Conservation (phyloP, 441 rosid species). For the Dalechampia spathulata region DNA sequence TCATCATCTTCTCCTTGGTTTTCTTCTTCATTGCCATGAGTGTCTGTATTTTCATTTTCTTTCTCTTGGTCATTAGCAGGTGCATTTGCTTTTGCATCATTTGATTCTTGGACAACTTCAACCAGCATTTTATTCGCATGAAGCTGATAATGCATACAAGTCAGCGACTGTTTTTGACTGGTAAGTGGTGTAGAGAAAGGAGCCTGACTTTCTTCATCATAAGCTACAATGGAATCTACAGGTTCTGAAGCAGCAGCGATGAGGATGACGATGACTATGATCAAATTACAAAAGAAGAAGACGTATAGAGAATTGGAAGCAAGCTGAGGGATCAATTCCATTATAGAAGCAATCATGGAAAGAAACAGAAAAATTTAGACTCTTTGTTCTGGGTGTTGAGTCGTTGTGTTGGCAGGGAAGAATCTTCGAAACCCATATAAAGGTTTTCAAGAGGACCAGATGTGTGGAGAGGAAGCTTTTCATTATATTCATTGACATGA, state of each 20-base stretch:
- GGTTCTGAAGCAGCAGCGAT: conserved; percentile 42
- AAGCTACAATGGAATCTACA: background rate
- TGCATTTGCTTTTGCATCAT: background rate
- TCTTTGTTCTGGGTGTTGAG: background rate
- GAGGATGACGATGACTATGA: conserved; percentile 46
- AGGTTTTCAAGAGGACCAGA: background rate
- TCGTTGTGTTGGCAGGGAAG: background rate
- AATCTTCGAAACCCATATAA: background rate
- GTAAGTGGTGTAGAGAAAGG: conserved; percentile 1
- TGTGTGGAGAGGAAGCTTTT: conserved; percentile 1
- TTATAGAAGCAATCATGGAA: conserved; percentile 2
- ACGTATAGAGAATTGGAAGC: conserved; percentile 44
- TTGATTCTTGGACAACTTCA: background rate
- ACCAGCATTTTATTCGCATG: background rate
- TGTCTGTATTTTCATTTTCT: background rate
- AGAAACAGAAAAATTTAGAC: too few species aligned
- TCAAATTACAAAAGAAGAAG: conserved; percentile 55
- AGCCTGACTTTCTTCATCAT: conserved; percentile 17
- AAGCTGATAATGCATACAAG: background rate
- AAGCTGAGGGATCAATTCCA: conserved; percentile 40
- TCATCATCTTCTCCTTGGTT: background rate
- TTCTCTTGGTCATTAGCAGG: background rate
- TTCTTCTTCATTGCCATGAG: background rate
- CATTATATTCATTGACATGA: background rate
- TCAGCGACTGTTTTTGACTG: background rate